phyloP scores from a whole-genome alignment of 1,139 yeast genomes.

The Hansenula anomala region DNA sequence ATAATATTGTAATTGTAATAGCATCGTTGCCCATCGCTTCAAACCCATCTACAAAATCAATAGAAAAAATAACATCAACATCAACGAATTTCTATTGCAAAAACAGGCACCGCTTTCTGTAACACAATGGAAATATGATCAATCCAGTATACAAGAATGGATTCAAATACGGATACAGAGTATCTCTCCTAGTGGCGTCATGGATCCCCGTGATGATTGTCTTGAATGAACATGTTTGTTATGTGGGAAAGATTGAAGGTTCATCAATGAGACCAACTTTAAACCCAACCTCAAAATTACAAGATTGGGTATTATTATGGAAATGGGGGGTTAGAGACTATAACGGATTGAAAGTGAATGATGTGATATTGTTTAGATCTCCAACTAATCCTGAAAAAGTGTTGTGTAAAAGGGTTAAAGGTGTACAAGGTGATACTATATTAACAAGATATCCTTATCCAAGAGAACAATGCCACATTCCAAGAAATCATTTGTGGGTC shows the following conservation, averaged over 20 bases:
- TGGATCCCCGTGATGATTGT: conserved; percentile 84
- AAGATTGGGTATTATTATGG: conserved; percentile 70
- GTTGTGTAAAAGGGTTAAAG: conserved; percentile 74
- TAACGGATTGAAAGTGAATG: conserved; percentile 50
- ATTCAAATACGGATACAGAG: conserved; percentile 19
- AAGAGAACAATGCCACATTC: conserved; percentile 52
- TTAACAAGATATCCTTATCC: conserved; percentile 65
- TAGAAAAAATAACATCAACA: too few relatives aligned
- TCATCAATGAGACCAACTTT: conserved; percentile 87
- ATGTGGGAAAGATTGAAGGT: conserved; percentile 76
- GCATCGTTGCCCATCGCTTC: too few relatives aligned
- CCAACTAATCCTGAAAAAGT: conserved; percentile 74
- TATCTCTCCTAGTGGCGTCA: conserved; percentile 28
- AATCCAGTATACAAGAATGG: conserved; percentile 4
- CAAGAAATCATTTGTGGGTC: conserved; percentile 85
- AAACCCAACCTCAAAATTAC: conserved; percentile 57
- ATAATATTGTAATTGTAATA: too few relatives aligned
- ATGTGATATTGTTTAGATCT: conserved; percentile 71
- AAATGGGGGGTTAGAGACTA: conserved; percentile 53
- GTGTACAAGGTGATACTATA: conserved; percentile 65
- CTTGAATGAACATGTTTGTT: conserved; percentile 65
- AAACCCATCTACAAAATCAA: too few relatives aligned
- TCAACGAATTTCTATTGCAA: too few relatives aligned
- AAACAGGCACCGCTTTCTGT: not conserved
- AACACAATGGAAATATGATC: conserved; percentile 3